These are phyloP conservation scores for Mycena metata DNA, from an alignment of 768 basidiomycete genomes.

Conservation along the genomic window DNA sequence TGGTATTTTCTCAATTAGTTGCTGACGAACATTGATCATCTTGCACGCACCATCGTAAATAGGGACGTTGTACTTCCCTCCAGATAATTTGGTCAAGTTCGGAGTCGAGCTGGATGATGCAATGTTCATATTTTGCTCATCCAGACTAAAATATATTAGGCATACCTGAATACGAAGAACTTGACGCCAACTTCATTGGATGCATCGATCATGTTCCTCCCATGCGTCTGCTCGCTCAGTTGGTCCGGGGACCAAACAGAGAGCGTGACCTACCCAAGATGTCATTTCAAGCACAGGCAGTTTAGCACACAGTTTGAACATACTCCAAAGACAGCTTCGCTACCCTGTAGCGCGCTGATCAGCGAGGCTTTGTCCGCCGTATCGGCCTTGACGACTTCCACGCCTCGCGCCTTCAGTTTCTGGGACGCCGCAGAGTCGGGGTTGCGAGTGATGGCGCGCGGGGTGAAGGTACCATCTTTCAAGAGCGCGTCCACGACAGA, in stretches of 20 bases:
- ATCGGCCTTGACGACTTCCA: constrained; percentile 37
- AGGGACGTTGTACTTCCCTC: too few relatives aligned
- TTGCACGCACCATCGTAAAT: too few relatives aligned
- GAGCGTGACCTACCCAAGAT: not conserved
- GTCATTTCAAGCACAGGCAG: too few relatives aligned
- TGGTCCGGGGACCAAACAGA: not conserved
- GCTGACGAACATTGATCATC: too few relatives aligned
- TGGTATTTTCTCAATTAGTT: too few relatives aligned
- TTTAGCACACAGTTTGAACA: not conserved
- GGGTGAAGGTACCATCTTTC: constrained; percentile 49
- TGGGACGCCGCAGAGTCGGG: constrained; percentile 43
- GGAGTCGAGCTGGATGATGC: constrained; percentile 13
- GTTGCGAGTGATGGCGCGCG: constrained; percentile 51
- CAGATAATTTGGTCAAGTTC: too few relatives aligned
- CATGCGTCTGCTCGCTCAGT: constrained; percentile 31
- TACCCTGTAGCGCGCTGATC: constrained; percentile 43
- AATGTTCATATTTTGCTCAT: too few relatives aligned
- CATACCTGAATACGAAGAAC: constrained; percentile 41
- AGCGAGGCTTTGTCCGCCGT: constrained; percentile 44
- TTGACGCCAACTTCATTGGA: constrained; percentile 42
- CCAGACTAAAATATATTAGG: too few relatives aligned
- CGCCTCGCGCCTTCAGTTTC: constrained; percentile 41
- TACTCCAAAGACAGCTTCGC: constrained; percentile 51
- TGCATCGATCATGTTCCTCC: too few relatives aligned
- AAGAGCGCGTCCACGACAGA: constrained; percentile 47